Base-by-base conservation (phyloP, 2,329 filamentous ascomycete species). In the Exophiala oligosperma region DNA sequence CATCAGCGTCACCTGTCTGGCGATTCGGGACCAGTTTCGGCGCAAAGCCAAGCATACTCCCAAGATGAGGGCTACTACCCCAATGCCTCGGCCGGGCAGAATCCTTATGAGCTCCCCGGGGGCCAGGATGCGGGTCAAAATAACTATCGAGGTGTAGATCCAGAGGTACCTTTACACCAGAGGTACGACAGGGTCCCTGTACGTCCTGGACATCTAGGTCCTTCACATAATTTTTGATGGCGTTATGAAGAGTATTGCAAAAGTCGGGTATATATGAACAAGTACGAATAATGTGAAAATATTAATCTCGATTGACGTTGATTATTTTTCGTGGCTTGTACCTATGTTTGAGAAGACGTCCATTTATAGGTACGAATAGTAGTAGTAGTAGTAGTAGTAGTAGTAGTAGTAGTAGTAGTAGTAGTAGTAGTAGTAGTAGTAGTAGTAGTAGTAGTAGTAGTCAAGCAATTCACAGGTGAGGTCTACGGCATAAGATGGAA, bases 151-250 rank as follows among this genome's bases (percentile, higher is more conserved):
- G 57, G 55, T 35, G 40, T 56, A 40, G 61, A 63, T 35, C 60
- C 53, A 17, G 60, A 63, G 57, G 57, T 63, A 14, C 59, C 61
- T 9, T 41, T 54, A 14, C 61, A 60, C 40, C 61, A 63, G 38
- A 50, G 62, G 5, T 24, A 50, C 14, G 52, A 58, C 7, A 54
- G 60, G 38, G 58, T 63, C 9, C 61, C 61, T 2, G 49, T 61
- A 17, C 55, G 61, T 32, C 58, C 58, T 4, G 61, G 61, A 21
- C 61, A 63, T 54, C 43, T 56, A 4, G 24, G 46, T n/a, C 49
- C 61, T n/a, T 61, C 61, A 11, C 52, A 57, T 49, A 63, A 63
- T 57, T 63, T 59, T 43, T 63, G 32, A 58, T 35, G 32, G 32
- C 9, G 32, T 35, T 35, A 26, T 23, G n/a, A 35, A 49, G 26